Conservation (phyloP, 305 asterid species). For the Solanum aculeatissimum region DNA sequence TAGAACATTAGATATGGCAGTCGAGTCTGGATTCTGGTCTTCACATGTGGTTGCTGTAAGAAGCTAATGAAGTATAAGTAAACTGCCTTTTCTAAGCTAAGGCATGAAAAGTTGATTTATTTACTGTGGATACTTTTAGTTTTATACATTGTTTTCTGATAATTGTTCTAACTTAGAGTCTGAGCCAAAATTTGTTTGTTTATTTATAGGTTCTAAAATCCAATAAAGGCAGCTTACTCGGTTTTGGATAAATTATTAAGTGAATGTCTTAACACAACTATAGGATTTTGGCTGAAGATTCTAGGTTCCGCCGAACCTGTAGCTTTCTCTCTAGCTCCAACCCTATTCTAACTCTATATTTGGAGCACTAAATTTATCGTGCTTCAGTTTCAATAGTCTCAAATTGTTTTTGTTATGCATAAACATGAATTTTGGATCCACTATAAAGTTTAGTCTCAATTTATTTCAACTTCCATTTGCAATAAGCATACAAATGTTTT, state of each 20-base stretch:
- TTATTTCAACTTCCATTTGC: neutral
- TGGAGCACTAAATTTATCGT: neutral
- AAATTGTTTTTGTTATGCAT: neutral
- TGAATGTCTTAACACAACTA: neutral
- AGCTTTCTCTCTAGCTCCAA: neutral
- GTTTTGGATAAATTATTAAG: neutral
- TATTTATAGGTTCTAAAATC: neutral
- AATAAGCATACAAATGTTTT: neutral
- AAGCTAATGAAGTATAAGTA: neutral
- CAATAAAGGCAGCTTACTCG: neutral
- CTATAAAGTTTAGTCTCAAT: neutral
- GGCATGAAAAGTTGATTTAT: neutral
- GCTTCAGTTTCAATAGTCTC: neutral
- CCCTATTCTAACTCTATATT: neutral
- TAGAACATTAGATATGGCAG: neutral
- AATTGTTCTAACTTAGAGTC: neutral
- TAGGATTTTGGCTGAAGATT: neutral
- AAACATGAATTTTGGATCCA: neutral
- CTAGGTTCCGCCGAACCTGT: neutral
- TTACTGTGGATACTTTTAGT: neutral
- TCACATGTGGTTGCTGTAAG: neutral
- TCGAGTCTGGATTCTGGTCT: neutral
- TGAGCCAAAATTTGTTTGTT: neutral
- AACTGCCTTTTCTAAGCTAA: neutral
- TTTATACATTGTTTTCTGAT: neutral